These are phyloP conservation scores for Ambrosia artemisiifolia DNA, from an alignment of 129 eudicot genomes.

Conservation along the genomic window DNA sequence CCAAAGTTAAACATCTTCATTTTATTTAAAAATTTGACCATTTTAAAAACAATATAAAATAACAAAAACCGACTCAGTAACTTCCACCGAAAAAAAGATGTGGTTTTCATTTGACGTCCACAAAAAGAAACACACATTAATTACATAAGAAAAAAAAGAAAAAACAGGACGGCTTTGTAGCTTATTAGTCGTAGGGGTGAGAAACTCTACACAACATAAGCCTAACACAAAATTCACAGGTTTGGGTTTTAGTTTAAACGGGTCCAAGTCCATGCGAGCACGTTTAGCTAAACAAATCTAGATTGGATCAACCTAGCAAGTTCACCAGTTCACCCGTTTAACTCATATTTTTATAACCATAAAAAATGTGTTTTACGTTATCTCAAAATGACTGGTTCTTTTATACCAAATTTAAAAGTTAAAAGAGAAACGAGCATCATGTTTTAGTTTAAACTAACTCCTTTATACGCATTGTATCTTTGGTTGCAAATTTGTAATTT, in stretches of 20 bases:
- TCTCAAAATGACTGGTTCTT: background rate
- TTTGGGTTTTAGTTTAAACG: background rate
- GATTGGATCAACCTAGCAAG: background rate
- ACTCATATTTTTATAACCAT: background rate
- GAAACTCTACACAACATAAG: background rate
- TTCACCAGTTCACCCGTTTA: background rate
- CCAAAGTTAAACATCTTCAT: background rate
- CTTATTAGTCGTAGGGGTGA: background rate
- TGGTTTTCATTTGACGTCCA: background rate
- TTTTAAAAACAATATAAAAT: background rate
- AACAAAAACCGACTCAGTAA: background rate
- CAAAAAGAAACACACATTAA: background rate
- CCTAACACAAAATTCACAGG: background rate
- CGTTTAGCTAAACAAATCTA: background rate
- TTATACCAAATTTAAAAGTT: background rate
- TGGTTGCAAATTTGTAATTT: background rate
- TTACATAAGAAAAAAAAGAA: background rate
- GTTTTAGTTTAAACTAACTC: background rate
- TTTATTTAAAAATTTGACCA: background rate
- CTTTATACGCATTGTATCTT: background rate
- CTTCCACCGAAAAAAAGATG: background rate
- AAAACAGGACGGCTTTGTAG: background rate
- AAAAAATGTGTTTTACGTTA: background rate
- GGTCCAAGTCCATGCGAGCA: background rate
- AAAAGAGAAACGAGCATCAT: background rate